Evolutionary conservation across 768 basidiomycete species (phyloP).

Genomic region (Mycena galericulata): DNA sequence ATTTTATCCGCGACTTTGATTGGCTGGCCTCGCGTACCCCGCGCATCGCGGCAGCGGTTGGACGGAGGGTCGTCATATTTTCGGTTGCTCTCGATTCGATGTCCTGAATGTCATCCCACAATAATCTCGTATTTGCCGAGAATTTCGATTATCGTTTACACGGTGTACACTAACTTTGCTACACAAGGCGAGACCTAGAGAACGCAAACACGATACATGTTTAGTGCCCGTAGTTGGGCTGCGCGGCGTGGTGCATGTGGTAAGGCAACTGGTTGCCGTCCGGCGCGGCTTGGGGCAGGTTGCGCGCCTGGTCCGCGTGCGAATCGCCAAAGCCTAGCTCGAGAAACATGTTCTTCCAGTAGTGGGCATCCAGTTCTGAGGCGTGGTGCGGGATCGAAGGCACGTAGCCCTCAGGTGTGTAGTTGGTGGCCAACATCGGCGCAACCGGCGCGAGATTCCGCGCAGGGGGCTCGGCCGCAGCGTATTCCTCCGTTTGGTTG

Average conservation of each 20-base stretch:
- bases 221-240: constrained; percentile 48
- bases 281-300: constrained; percentile 38
- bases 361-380: constrained; percentile 73
- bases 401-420: constrained; percentile 44
- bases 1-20: constrained; percentile 80
- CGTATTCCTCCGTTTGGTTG: constrained; percentile 28
- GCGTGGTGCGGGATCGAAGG: constrained; percentile 56
- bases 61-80: constrained; percentile 68
- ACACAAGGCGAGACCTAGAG: constrained; percentile 4
- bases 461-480: constrained; percentile 9
- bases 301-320: constrained; percentile 29
- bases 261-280: constrained; percentile 44
- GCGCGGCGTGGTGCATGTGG: constrained; percentile 45
- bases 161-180: constrained; percentile 37
- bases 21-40: constrained; percentile 75
- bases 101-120: constrained; percentile 18
- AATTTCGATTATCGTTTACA: constrained; percentile 29
- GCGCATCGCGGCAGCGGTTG: constrained; percentile 75
- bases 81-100: constrained; percentile 71
- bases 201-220: constrained; percentile 27
- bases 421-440: constrained; percentile 5
- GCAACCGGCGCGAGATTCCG: constrained; percentile 2
- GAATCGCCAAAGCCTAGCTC: constrained; percentile 77
- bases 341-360: constrained; percentile 81
- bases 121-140: constrained; percentile 26